A percentile compares a stretch with the other conserved stretches of the same genome.
Conservation (phyloP, 331 rosid species). For the Acacia concinna region DNA sequence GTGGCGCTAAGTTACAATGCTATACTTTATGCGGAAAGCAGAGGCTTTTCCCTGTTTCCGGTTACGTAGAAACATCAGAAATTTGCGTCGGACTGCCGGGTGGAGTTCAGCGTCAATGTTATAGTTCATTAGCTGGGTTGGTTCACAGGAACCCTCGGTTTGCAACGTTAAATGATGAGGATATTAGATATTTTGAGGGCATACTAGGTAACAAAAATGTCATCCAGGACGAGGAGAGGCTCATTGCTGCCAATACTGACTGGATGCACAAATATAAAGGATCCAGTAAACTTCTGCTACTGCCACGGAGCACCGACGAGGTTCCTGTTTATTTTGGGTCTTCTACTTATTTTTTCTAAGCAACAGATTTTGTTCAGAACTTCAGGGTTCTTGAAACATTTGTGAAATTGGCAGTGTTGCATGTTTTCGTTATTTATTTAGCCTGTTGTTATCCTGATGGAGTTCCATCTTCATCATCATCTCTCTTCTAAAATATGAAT, state of each 20-base stretch:
- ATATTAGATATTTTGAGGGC: constrained; percentile 63
- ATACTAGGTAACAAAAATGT: constrained; percentile 77
- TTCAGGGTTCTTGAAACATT: not conserved
- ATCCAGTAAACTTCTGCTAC: constrained; percentile 73
- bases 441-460: not conserved
- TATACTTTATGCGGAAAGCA: constrained; percentile 1
- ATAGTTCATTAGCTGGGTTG: constrained; percentile 46
- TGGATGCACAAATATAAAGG: constrained; percentile 92
- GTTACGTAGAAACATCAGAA: constrained; percentile 18
- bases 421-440: constrained; percentile 9
- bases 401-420: not conserved
- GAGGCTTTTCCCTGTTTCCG: constrained; percentile 29
- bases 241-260: constrained; percentile 67
- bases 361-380: constrained; percentile 7
- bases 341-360: not conserved
- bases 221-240: constrained; percentile 77
- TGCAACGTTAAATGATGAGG: constrained; percentile 63
- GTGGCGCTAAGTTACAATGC: constrained; percentile 5
- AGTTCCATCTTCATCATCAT: not conserved
- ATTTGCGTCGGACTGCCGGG: constrained; percentile 26
- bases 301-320: constrained; percentile 78
- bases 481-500: not conserved
- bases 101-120: constrained; percentile 38
- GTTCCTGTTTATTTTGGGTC: constrained; percentile 40
- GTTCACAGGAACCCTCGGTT: constrained; percentile 60